These are phyloP conservation scores for Zostera marina DNA, from an alignment of 116 monocot species.

Conservation along the genomic window DNA sequence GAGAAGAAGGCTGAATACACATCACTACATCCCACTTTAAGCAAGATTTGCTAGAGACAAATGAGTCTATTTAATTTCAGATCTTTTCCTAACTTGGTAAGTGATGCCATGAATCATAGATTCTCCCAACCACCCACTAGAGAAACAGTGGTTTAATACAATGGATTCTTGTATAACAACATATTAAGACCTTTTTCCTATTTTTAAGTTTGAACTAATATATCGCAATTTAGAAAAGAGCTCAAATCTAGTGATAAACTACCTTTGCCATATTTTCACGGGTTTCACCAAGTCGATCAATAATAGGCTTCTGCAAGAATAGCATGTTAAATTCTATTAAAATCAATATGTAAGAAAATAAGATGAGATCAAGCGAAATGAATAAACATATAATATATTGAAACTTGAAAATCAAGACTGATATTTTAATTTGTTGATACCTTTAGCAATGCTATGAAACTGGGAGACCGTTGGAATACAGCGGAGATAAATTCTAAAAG, in stretches of 20 bases:
- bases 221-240: neutral
- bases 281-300: constrained; percentile 70
- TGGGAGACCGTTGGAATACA: constrained; percentile 67
- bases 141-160: too few relatives aligned
- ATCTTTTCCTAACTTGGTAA: too few relatives aligned
- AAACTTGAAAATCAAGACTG: neutral
- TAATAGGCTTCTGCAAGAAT: constrained; percentile 82
- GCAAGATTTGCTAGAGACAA: too few relatives aligned
- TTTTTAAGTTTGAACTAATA: neutral
- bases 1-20: too few relatives aligned
- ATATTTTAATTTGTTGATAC: constrained; percentile 19
- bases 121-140: too few relatives aligned
- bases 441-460: constrained; percentile 82
- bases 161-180: too few relatives aligned
- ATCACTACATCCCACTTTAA: too few relatives aligned
- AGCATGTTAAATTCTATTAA: neutral
- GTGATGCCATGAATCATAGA: too few relatives aligned
- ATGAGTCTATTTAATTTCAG: too few relatives aligned
- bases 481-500: constrained; percentile 63
- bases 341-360: neutral
- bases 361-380: neutral
- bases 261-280: constrained; percentile 68
- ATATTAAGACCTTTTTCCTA: too few relatives aligned
- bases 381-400: neutral
- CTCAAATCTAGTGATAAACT: constrained; percentile 2